phyloP scores from a whole-genome alignment of 176 grass and related monocot species.

The Poa annua region DNA sequence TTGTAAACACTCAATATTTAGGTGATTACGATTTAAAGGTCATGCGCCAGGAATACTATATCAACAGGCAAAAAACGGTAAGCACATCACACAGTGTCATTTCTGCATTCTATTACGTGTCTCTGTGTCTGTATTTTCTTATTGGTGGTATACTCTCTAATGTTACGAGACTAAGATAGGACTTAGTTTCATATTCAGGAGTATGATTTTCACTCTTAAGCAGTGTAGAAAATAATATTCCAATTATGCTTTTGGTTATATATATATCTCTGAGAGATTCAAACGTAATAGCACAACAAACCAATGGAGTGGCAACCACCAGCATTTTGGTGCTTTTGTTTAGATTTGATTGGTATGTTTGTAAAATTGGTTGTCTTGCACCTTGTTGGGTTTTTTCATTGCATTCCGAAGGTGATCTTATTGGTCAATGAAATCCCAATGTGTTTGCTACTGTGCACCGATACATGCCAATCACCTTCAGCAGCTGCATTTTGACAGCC shows the following conservation, averaged over 20 bases:
- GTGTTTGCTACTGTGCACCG: not conserved
- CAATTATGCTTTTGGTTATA: not conserved
- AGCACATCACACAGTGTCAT: not conserved
- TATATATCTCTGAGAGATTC: not conserved
- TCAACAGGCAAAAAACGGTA: conserved; percentile 88
- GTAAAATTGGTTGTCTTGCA: conserved; percentile 17
- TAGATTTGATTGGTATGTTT: conserved; percentile 25
- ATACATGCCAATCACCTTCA: conserved; percentile 3
- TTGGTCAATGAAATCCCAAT: not conserved
- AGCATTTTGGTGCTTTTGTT: not conserved
- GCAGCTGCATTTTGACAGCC: not conserved
- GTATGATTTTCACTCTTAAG: conserved; percentile 14
- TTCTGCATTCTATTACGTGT: not conserved
- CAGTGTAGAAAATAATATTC: not conserved
- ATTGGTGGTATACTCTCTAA: not conserved
- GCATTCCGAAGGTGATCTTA: not conserved
- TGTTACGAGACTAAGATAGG: conserved; percentile 6
- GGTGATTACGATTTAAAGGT: conserved; percentile 99
- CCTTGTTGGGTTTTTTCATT: conserved; percentile 12
- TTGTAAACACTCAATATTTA: conserved; percentile 46
- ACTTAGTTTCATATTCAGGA: not conserved
- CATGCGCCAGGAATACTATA: conserved; percentile 97
- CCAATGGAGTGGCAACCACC: not conserved
- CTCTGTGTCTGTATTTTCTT: conserved; percentile 14
- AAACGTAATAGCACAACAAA: conserved; percentile 9